Conservation (phyloP, 2,329 filamentous ascomycete species). For the Cladosporium sphaerospermum region DNA sequence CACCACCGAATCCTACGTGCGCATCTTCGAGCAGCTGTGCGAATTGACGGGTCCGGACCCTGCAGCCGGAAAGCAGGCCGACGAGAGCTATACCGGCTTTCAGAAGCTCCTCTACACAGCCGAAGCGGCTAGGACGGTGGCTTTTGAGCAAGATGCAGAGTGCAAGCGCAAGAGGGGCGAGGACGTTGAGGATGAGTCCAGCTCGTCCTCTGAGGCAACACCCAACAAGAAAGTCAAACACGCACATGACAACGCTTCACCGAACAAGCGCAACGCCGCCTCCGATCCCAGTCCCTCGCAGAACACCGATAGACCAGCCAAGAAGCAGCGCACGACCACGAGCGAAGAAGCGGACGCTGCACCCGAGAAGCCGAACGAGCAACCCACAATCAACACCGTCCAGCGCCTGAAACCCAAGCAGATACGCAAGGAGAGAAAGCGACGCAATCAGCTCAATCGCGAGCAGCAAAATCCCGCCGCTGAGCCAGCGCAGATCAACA, state of each 20-base stretch:
- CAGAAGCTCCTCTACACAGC: conserved; percentile 20
- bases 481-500: not conserved
- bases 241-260: not conserved
- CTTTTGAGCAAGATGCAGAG: conserved; percentile 11
- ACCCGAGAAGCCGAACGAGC: not conserved
- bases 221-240: not conserved
- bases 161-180: not conserved
- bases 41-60: conserved; percentile 22
- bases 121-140: conserved; percentile 15
- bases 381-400: not conserved
- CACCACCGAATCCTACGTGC: conserved; percentile 22
- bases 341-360: not conserved
- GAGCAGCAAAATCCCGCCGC: not conserved
- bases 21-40: conserved; percentile 24
- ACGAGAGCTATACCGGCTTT: conserved; percentile 20
- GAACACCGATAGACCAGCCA: not conserved
- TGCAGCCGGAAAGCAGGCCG: conserved; percentile 18
- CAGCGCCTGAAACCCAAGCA: conserved; percentile 5
- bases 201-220: not conserved
- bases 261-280: not conserved
- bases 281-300: conserved; percentile 2
- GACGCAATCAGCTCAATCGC: not conserved
- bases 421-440: conserved; percentile 1
- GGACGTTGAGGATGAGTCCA: not conserved
- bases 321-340: conserved; percentile 1